Conservation (phyloP, 176 grass and related monocot species). For the Cymbopogon citratus region DNA sequence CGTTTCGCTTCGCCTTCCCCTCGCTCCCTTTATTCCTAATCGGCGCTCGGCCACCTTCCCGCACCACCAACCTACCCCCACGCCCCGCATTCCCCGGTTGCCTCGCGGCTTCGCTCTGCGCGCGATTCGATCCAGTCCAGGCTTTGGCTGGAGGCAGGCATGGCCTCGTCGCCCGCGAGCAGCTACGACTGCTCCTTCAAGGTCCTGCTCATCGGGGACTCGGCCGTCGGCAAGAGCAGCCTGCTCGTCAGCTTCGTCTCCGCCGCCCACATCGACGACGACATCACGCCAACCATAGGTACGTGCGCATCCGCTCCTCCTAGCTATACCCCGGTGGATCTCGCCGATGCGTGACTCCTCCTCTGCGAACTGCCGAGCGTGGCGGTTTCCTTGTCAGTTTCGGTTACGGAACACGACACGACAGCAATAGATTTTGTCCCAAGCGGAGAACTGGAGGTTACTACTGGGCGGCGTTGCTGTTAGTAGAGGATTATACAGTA, state of each 20-base stretch:
- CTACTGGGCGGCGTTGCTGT: background rate
- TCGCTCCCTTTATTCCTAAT: conserved; percentile 3
- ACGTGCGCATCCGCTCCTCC: background rate
- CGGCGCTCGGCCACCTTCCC: background rate
- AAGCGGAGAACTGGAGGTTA: background rate
- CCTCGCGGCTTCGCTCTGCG: background rate
- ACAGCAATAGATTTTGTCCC: background rate
- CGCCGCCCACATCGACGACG: conserved; percentile 34
- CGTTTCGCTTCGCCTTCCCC: background rate
- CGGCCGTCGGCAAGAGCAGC: conserved; percentile 79
- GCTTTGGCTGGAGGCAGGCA: background rate
- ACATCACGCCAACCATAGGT: conserved; percentile 68
- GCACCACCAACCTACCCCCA: conserved; percentile 36
- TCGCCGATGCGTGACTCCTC: conserved; percentile 3
- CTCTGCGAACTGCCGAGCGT: background rate
- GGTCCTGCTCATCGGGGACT: conserved; percentile 73
- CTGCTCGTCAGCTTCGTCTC: conserved; percentile 78
- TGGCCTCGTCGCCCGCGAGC: conserved; percentile 40
- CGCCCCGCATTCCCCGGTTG: conserved; percentile 11
- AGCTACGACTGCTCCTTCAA: conserved; percentile 75
- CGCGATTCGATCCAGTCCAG: conserved; percentile 12
- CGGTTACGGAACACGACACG: background rate
- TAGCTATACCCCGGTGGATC: background rate
- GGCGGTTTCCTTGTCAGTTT: conserved; percentile 5
- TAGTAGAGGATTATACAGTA: background rate